Conservation (phyloP, 164 flowering plant genomes). For the Pachysandra terminalis region DNA sequence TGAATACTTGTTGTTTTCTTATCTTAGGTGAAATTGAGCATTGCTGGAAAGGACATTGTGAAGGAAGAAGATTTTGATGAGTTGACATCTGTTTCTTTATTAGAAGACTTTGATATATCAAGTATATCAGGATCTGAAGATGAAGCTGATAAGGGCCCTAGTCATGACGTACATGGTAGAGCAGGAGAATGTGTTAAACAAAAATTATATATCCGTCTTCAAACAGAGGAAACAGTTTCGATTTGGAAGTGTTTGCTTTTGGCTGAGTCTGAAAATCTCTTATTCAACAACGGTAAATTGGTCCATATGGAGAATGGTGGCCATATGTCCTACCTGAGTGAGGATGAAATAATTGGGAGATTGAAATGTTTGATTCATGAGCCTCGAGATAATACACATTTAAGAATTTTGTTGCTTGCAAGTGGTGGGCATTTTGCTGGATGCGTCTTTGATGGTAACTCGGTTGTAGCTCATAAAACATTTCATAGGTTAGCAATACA, state of each 20-base stretch:
- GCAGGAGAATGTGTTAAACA: conserved; percentile 25
- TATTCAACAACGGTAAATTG: conserved; percentile 33
- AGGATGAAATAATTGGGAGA: conserved; percentile 53
- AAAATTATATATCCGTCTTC: conserved; percentile 54
- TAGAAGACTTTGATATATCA: conserved; percentile 73
- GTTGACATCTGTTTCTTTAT: conserved; percentile 47
- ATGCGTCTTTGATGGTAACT: conserved; percentile 86
- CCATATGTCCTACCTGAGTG: conserved; percentile 22
- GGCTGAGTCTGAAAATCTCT: conserved; percentile 49
- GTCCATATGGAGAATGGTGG: conserved; percentile 14
- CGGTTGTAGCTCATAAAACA: conserved; percentile 85
- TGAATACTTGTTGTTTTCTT: conserved; percentile 4
- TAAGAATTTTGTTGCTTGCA: conserved; percentile 79
- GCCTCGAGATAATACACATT: conserved; percentile 46
- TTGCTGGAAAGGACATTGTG: conserved; percentile 71
- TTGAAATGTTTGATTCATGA: conserved; percentile 47
- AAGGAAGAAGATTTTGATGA: conserved; percentile 93
- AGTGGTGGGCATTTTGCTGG: conserved; percentile 98
- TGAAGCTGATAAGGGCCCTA: conserved; percentile 47
- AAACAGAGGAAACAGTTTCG: conserved; percentile 65
- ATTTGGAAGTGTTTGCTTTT: conserved; percentile 73
- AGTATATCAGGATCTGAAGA: conserved; percentile 98
- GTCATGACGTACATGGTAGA: conserved; percentile 20
- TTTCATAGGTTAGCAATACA: conserved; percentile 70
- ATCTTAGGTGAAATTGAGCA: conserved; percentile 69